Base-by-base conservation (phyloP, 2,329 filamentous ascomycete genomes). In the Calonectria pteridis region DNA sequence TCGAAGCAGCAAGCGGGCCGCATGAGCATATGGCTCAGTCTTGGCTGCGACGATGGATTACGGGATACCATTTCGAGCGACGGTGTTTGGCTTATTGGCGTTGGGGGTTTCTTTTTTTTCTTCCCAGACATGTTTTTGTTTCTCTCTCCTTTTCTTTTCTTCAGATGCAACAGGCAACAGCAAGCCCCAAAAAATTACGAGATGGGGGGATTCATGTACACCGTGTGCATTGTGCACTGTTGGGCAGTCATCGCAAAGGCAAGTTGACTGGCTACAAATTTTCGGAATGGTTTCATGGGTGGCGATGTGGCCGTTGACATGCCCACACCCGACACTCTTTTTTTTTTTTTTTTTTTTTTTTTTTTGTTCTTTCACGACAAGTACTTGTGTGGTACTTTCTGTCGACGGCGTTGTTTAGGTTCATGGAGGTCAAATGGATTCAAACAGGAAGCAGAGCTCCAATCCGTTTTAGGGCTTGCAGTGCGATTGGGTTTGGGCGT, bases 211-310 rank as follows among this genome's bases (percentile, higher is more conserved):
- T n/a, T 33, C 6, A 63, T 64, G 70, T 72, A 72, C 35, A 72
- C 70, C n/a, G 70, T 72, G 70, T 64, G 55, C 37, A n/a, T 29
- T 26, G 23, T 29, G 64, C 70, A 72, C 70, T 72, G 70, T 72
- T n/a, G 28, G 23, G 49, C 26, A 51, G 23, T 26, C 11, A 37
- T 29, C 6, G 14, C 43, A 46, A 43, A 33, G 46, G 55, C 26
- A 26, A 11, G n/a, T 53, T 58, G 63, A 51, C 69, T 71, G 53
- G 63, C 33, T 67, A 53, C 43, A 43, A 14, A 33, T 33, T 26
- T 16, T 55, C 23, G 51, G 31, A 59, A 43, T 59, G 53, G 40
- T 62, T 62, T 68, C 28, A 18, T 31, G 29, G 53, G 53, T 37
- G 40, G 66, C 51, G 31, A 23, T 69, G 31, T 33, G 43, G 31